Base-by-base conservation (phyloP, 306 rosid species). In the Fagus sylvatica region DNA sequence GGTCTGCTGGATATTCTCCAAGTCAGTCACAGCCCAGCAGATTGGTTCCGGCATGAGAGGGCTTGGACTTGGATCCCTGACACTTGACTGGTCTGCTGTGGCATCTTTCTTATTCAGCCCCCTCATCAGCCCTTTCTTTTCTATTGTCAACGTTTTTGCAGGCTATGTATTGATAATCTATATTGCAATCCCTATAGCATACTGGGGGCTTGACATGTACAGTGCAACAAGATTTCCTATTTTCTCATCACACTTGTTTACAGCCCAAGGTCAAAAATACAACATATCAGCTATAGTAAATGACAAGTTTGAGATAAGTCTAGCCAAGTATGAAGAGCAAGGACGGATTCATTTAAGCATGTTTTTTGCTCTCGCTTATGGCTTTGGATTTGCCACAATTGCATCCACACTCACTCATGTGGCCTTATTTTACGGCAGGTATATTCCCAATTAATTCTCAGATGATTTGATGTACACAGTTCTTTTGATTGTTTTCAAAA, bases 61-160 rank as follows among this genome's bases (percentile, higher is more conserved):
- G 9, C 78, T 91, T 1, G 98, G 98, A 42, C 86, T 93, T 0
- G 98, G 96, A 19, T 91, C 98, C 13, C 0, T 89, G 13, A 88
- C 96, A 36, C 89, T 91, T 0, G 98, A 93, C 37, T 93, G 96
- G 98, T 0, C 88, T 1, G 91, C 77, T 0, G 93, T 91, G 62
- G 89, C 96, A 3, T 93, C 98, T 59, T 90, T 86, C 94, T 72
- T 91, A 79, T 89, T 75, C 85, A 89, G 94, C 76, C 98, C 96
- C 61, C 94, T 93, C 19, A 80, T 91, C 79, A 80, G 90, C 76
- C 98, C 98, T 0, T 91, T 88, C 85, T 91, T 93, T 13, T 87
- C 89, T 83, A 93, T 91, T 10, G 88, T 59, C 76, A 93, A 93
- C 36, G 81, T 93, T 15, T 85, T 85, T 39, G 88, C 59, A 1